Percentiles rank a stretch among this genome's conserved stretches.
Evolutionary conservation across 2,329 filamentous ascomycete species (phyloP).

Genomic region (Sporothrix brasiliensis): DNA sequence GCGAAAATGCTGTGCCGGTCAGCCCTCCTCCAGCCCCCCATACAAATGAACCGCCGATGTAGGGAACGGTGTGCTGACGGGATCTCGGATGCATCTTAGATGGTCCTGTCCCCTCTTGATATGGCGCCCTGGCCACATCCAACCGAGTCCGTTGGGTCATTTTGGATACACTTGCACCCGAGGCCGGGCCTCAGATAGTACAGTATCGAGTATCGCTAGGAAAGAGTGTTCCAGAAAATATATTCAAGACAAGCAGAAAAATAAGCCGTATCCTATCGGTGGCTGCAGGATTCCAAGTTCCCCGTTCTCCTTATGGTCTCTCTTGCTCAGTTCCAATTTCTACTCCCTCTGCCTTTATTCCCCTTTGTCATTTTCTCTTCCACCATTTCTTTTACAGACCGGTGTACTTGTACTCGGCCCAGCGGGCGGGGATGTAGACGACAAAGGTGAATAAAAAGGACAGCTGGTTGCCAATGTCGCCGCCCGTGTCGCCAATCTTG

Average conservation of each 20-base stretch:
- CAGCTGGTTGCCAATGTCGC: constrained; percentile 57
- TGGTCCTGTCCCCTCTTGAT: background rate
- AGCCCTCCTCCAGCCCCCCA: background rate
- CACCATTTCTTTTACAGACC: constrained; percentile 41
- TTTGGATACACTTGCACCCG: background rate
- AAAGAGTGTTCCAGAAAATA: background rate
- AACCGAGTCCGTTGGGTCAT: background rate
- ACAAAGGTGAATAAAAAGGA: constrained; percentile 54
- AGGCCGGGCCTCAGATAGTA: background rate
- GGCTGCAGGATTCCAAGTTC: background rate
- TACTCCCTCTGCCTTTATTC: background rate
- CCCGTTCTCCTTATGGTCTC: background rate
- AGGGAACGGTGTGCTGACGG: background rate
- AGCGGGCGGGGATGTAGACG: constrained; percentile 52
- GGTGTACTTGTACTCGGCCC: constrained; percentile 52
- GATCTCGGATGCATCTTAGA: background rate
- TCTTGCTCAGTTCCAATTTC: background rate
- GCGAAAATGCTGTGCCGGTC: background rate
- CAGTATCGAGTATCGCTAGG: background rate
- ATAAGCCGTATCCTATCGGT: background rate
- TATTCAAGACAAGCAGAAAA: background rate
- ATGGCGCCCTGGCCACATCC: background rate
- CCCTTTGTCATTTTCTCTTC: background rate
- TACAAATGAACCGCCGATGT: background rate
- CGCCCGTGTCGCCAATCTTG: constrained; percentile 50